Percentiles rank a stretch among this genome's conserved stretches.
These are phyloP conservation scores for Saccharomyces hybrid DNA, from an alignment of 1,139 yeast genomes.

Conservation along the genomic window DNA sequence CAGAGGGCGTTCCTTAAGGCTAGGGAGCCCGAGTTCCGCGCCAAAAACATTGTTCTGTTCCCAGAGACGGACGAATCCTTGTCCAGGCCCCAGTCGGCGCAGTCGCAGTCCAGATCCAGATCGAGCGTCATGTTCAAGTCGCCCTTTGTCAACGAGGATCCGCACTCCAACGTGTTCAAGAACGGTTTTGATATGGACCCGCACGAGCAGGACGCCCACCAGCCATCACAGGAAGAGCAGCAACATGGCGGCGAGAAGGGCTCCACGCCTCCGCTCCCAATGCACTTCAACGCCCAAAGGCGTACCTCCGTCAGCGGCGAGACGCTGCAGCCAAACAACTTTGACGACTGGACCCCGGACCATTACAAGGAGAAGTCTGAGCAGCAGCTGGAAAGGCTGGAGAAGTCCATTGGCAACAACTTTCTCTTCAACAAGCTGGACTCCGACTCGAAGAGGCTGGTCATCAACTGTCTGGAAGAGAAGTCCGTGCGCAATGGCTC, in stretches of 20 bases:
- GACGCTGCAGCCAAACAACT: slow-evolving; percentile 37
- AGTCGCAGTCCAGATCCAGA: slow-evolving; percentile 1
- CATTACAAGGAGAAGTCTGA: slow-evolving; percentile 50
- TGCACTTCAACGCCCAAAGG: slow-evolving; percentile 68
- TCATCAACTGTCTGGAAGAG: slow-evolving; percentile 73
- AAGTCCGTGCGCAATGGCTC: slow-evolving; percentile 52
- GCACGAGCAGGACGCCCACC: slow-evolving; percentile 31
- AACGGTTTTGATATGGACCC: slow-evolving; percentile 40
- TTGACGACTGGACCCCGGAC: slow-evolving; percentile 73
- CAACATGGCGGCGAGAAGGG: slow-evolving; percentile 3
- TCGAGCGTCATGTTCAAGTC: slow-evolving; percentile 43
- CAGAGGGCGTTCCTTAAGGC: slow-evolving; percentile 52
- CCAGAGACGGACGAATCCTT: slow-evolving; percentile 29
- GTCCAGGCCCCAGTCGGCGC: background rate
- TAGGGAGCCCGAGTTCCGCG: slow-evolving; percentile 44
- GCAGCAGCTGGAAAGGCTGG: slow-evolving; percentile 61
- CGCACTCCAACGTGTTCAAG: slow-evolving; percentile 48
- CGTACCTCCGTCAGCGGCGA: slow-evolving; percentile 87
- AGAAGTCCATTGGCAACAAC: slow-evolving; percentile 65
- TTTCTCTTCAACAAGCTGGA: slow-evolving; percentile 77
- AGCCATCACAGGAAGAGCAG: slow-evolving; percentile 14
- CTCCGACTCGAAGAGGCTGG: slow-evolving; percentile 63
- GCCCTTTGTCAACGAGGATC: slow-evolving; percentile 59
- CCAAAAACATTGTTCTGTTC: slow-evolving; percentile 48
- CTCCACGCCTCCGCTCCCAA: slow-evolving; percentile 36